Base-by-base conservation (phyloP, 768 basidiomycete genomes). In the Boletellus ananas region DNA sequence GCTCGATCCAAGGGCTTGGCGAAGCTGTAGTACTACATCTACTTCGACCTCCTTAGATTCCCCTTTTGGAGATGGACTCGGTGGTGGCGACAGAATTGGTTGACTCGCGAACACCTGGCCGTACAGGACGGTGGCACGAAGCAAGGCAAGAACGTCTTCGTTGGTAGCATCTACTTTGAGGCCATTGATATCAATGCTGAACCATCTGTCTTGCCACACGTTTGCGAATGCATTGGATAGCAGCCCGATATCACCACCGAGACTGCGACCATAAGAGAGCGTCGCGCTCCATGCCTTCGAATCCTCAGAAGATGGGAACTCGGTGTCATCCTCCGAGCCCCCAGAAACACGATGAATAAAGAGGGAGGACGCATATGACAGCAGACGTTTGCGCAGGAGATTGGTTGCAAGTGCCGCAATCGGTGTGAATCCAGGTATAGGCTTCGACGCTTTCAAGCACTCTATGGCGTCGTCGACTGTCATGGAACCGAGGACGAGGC, bases 71-170 rank as follows among this genome's bases (percentile, higher is more conserved):
- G 74, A 72, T 4, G 81, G 79, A 39, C 72, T 80, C 1, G 84
- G 81, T 10, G 84, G 83, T 4, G 83, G 84, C 23, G 81, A 84
- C 48, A 81, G 65, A 35, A 82, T 61, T 13, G 67, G 63, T 33
- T 58, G 59, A 8, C 62, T 54, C 16, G 74, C 70, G 66, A 89
- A 90, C 45, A 87, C 74, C 39, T 74, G 77, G 7, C 77, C 74
- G 57, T 84, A 85, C 21, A 89, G 67, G 27, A 84, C 70, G 38
- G 84, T 70, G 36, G 85, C 83, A 36, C 70, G 74, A 39, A 89
- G 68, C 20, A 90, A 68, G 17, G 76, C 69, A 52, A 71, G 69
- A 41, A 83, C 75, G 58, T 79, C 80, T 18, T 67, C 72, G 29
- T 80, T 75, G 36, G 53, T 64, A 37, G 61, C 60, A 36, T 62